Conservation (phyloP, 192 early-diverging fungal genomes). For the Coemansia sp. region DNA sequence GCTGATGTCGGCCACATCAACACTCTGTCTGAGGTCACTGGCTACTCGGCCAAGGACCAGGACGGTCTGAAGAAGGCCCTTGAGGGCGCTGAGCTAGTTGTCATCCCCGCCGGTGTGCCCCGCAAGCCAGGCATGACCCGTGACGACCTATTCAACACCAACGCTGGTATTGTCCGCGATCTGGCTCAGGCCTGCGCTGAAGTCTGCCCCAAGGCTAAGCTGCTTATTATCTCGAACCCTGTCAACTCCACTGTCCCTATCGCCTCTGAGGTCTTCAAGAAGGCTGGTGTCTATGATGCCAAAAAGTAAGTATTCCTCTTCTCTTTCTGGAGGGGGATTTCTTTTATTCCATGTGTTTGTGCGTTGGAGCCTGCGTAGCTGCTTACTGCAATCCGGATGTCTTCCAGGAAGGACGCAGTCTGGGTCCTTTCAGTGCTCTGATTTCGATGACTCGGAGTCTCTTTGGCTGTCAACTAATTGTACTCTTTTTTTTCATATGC, state of each 20-base stretch:
- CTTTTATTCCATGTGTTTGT: not conserved
- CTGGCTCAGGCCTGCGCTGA: constrained; percentile 79
- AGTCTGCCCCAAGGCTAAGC: constrained; percentile 80
- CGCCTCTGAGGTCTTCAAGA: constrained; percentile 87
- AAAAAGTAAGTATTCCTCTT: constrained; percentile 47
- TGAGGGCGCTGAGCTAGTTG: constrained; percentile 73
- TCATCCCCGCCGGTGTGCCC: constrained; percentile 97
- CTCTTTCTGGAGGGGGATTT: not conserved
- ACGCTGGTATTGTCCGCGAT: constrained; percentile 83
- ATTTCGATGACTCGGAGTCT: not conserved
- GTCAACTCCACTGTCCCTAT: constrained; percentile 97
- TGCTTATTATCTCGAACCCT: constrained; percentile 91
- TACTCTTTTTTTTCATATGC: not conserved
- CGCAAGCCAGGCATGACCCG: constrained; percentile 99
- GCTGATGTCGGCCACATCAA: constrained; percentile 95
- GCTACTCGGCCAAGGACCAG: constrained; percentile 67
- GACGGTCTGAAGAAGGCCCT: constrained; percentile 77
- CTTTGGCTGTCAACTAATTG: not conserved
- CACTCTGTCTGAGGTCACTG: constrained; percentile 76
- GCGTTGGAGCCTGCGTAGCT: not conserved
- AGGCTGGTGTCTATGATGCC: constrained; percentile 81
- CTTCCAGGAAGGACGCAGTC: not conserved
- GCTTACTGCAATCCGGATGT: constrained; percentile 15
- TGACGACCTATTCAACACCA: constrained; percentile 98
- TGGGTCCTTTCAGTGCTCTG: not conserved